phyloP scores from a whole-genome alignment of 441 rosid species.

The Daphne laureola region DNA sequence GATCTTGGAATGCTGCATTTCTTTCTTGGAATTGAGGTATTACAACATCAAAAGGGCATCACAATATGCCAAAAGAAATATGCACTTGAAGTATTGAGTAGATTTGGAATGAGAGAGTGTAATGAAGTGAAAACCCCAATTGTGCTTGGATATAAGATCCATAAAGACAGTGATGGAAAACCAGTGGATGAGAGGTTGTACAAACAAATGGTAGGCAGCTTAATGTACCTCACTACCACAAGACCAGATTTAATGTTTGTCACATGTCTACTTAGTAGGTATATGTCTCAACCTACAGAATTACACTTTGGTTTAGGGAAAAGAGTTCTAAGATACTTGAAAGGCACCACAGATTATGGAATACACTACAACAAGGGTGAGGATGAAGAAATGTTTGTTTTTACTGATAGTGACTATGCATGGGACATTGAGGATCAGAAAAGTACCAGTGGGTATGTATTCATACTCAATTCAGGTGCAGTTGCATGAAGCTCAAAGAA shows the following conservation, averaged over 20 bases:
- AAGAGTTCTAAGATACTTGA: not conserved
- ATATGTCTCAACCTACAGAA: not conserved
- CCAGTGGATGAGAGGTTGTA: not conserved
- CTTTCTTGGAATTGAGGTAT: not conserved
- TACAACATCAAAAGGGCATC: not conserved
- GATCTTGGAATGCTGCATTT: not conserved
- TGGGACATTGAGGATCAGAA: not conserved
- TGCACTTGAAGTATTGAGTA: not conserved
- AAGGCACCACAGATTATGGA: not conserved
- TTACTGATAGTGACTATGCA: not conserved
- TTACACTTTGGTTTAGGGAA: not conserved
- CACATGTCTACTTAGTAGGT: not conserved
- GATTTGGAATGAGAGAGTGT: not conserved
- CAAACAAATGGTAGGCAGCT: not conserved
- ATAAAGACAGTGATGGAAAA: not conserved
- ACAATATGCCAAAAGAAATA: not conserved
- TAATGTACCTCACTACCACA: too few species aligned
- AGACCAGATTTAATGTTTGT: not conserved
- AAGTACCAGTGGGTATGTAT: not conserved
- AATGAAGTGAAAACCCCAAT: too few species aligned
- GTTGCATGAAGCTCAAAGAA: not conserved
- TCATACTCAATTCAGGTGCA: not conserved
- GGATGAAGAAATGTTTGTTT: not conserved
- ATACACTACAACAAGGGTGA: not conserved
- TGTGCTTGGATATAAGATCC: too few species aligned